phyloP scores from a whole-genome alignment of 1,284 basidiomycete species.

The Pseudozyma flocculosa region DNA sequence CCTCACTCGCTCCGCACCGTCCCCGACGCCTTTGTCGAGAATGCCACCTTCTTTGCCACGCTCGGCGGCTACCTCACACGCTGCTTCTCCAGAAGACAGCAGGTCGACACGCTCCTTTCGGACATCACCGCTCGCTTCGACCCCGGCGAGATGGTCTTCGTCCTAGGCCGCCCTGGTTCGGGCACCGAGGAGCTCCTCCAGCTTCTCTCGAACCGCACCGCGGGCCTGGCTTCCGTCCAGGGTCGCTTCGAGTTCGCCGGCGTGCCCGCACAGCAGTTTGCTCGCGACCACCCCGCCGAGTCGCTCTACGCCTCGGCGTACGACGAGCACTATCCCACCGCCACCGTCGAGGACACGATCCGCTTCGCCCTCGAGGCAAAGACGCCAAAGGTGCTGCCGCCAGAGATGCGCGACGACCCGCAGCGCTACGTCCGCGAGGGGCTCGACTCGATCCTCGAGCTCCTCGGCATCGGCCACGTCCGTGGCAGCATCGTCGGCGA shows the following conservation, averaged over 20 bases:
- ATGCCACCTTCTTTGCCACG: too few species aligned
- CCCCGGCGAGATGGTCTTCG: conserved; percentile 53
- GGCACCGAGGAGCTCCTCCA: conserved; percentile 50
- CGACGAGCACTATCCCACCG: conserved; percentile 44
- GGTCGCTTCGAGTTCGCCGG: conserved; percentile 45
- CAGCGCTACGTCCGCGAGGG: conserved; percentile 57
- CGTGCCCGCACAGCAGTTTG: conserved; percentile 32
- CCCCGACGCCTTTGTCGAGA: too few species aligned
- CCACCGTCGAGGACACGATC: conserved; percentile 46
- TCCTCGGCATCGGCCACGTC: conserved; percentile 68
- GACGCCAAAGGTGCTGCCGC: conserved; percentile 57
- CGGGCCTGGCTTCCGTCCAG: conserved; percentile 42
- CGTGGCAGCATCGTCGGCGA: conserved; percentile 58
- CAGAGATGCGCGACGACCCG: conserved; percentile 55
- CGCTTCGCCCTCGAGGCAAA: conserved; percentile 1
- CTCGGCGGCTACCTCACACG: too few species aligned
- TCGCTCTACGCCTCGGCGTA: conserved; percentile 62
- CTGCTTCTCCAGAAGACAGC: too few species aligned
- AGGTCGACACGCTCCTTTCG: too few species aligned
- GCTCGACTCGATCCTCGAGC: conserved; percentile 59
- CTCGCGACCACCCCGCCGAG: conserved; percentile 68
- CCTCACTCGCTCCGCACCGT: too few species aligned
- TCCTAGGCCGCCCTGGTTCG: conserved; percentile 48
- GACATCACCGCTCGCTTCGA: conserved; percentile 4
- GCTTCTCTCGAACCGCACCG: conserved; percentile 42